Conservation (phyloP, 768 basidiomycete species). For the Pisolithus tinctorius region DNA sequence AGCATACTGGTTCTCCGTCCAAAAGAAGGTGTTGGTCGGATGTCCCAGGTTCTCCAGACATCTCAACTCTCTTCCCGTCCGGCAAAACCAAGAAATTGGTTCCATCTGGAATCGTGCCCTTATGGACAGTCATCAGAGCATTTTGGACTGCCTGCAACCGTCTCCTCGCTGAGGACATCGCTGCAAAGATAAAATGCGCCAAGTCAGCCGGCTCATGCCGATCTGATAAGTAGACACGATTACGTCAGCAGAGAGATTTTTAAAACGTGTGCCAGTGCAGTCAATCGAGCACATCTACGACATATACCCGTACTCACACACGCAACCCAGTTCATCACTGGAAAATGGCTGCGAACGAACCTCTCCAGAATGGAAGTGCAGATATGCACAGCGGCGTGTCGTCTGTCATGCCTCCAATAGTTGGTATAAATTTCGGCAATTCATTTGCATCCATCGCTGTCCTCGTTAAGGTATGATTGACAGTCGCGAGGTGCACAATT, state of each 20-base stretch:
- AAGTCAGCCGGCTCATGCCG: not conserved
- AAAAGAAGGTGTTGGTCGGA: constrained; percentile 2
- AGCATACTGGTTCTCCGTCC: constrained; percentile 7
- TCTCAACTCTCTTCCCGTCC: constrained; percentile 9
- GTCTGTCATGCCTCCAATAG: constrained; percentile 45
- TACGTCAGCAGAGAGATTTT: constrained; percentile 1
- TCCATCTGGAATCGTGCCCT: too few relatives aligned
- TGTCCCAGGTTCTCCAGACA: not conserved
- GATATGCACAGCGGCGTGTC: constrained; percentile 30
- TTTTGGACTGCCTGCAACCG: constrained; percentile 13
- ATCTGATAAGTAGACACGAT: not conserved
- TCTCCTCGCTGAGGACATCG: constrained; percentile 3
- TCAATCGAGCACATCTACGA: not conserved
- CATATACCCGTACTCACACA: not conserved
- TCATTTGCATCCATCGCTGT: constrained; percentile 93
- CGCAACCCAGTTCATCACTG: not conserved
- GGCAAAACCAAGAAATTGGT: constrained; percentile 8
- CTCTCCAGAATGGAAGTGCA: constrained; percentile 46
- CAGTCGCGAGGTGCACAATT: not conserved
- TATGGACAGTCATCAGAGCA: not conserved
- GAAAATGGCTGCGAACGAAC: constrained; percentile 34
- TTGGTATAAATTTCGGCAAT: constrained; percentile 97
- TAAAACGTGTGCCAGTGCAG: not conserved
- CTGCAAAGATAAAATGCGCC: not conserved
- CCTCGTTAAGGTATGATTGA: constrained; percentile 71